A percentile compares a stretch with the other conserved stretches of the same genome.
Evolutionary conservation across 2,329 filamentous ascomycete species (phyloP).

Genomic region (Xylariaceae sp.): DNA sequence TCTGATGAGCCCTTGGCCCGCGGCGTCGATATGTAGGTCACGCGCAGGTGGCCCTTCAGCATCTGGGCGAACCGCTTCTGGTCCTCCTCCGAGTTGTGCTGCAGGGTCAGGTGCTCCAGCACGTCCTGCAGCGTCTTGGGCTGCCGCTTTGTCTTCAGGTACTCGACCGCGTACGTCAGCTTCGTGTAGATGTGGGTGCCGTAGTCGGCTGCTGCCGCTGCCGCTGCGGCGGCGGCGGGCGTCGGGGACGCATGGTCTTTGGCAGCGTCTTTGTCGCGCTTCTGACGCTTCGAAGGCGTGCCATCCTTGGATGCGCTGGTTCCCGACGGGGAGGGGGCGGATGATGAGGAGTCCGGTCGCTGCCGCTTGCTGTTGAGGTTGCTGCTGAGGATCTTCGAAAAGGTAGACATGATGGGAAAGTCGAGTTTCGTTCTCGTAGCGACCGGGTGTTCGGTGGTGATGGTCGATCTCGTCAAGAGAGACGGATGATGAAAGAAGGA

Average conservation of each 20-base stretch:
- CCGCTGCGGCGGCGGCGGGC: conserved; percentile 40
- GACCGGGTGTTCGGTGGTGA: not conserved
- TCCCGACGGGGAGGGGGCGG: conserved; percentile 57
- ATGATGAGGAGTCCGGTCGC: conserved; percentile 60
- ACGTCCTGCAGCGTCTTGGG: conserved; percentile 75
- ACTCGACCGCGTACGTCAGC: conserved; percentile 83
- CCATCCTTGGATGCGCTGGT: conserved; percentile 50
- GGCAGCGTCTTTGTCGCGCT: conserved; percentile 48
- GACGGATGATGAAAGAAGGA: conserved; percentile 23
- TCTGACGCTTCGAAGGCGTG: conserved; percentile 66
- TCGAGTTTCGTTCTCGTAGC: not conserved
- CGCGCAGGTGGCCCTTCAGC: conserved; percentile 65
- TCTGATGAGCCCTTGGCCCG: conserved; percentile 54
- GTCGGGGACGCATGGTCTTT: conserved; percentile 31
- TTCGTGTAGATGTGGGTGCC: conserved; percentile 84
- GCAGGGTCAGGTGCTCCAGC: conserved; percentile 77
- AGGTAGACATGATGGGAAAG: conserved; percentile 64
- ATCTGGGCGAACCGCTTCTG: conserved; percentile 68
- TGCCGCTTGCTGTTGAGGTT: conserved; percentile 54
- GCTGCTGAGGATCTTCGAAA: conserved; percentile 62
- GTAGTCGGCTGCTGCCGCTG: conserved; percentile 66
- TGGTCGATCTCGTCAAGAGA: conserved; percentile 21
- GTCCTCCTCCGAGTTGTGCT: conserved; percentile 61
- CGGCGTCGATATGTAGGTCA: conserved; percentile 59
- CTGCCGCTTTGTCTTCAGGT: conserved; percentile 71